Conservation (phyloP, 1,139 yeast genomes). For the Kurtzmaniella quercitrusa region DNA sequence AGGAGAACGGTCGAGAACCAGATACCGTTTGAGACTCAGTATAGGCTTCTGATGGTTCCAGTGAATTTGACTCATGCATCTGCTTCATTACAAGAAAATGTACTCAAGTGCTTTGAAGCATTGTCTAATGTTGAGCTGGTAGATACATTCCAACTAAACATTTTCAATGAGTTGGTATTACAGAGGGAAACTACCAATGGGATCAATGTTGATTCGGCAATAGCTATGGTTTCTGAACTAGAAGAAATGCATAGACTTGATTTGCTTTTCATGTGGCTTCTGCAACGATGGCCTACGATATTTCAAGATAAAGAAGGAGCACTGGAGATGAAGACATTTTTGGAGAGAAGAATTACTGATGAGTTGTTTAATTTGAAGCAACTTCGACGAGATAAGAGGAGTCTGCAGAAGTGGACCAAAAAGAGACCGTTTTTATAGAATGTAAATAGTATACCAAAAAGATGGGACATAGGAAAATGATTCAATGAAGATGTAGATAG, state of each 20-base stretch:
- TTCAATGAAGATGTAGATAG: too few relatives aligned
- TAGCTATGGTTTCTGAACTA: constrained; percentile 42
- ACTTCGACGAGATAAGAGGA: constrained; percentile 5
- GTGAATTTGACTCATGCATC: constrained; percentile 29
- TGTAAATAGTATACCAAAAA: background rate
- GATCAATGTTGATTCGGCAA: constrained; percentile 19
- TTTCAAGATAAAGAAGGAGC: constrained; percentile 80
- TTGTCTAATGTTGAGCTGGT: constrained; percentile 36
- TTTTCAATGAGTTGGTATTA: constrained; percentile 30
- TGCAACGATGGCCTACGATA: constrained; percentile 79
- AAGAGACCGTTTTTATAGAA: background rate
- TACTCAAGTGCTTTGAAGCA: constrained; percentile 30
- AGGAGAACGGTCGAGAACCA: constrained; percentile 22
- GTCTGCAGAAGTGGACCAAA: background rate
- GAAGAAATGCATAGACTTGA: constrained; percentile 71
- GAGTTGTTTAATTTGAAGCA: constrained; percentile 45
- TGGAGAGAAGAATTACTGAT: constrained; percentile 63
- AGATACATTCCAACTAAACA: constrained; percentile 40
- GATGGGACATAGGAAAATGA: too few relatives aligned
- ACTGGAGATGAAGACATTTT: constrained; percentile 55
- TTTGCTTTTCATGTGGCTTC: constrained; percentile 76
- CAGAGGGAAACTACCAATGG: constrained; percentile 17
- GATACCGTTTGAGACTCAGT: constrained; percentile 46
- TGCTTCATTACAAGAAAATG: constrained; percentile 21
- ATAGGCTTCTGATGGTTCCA: constrained; percentile 60